Evolutionary conservation across 176 grass and related monocot species (phyloP), one percentile per base, ranked within the genome.

Genomic region (Pontederia paniculata): DNA sequence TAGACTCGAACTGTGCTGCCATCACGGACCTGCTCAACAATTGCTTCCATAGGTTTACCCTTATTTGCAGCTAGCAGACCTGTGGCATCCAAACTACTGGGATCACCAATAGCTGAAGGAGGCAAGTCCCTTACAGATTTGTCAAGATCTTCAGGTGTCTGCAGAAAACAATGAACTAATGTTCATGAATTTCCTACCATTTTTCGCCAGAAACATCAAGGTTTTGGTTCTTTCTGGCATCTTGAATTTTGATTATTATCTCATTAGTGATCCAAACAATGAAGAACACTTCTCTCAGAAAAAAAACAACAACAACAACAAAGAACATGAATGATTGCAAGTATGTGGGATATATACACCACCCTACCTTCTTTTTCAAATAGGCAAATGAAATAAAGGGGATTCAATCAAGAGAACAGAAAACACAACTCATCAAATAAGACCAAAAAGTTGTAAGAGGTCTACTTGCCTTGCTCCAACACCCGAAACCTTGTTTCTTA

Each of bases 11-110:
- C 57, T 22, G 74, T 88, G 66, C 83, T 83, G n/a, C 94, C 94
- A 75, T 98, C 94, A 20, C 94, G 86, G 20, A 78, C 87, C 80
- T 98, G 94, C 70, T 98, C 94, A 16, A 98, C 87, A 53, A 98
- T 77, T 19, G 79, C 94, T 73, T 93, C 79, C 74, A 91, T 73
- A 50, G 87, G 85, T 59, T 88, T 91, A 60, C 94, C 94, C 73
- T 98, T 98, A 68, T 91, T 91, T 15, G 57, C 78, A 76, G 80
- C 71, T 0, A 70, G 76, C 51, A 91, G 80, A 47, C 83, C 83
- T 75, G 84, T 98, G 9, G 94, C 86, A 79, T 98, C 94, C 53
- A 98, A 88, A 66, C 82, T 88, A 68, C 80, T 82, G 21, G 80
- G 75, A 65, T 93, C 87, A 18, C 94, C 94, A 69, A 98, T 88